Evolutionary conservation across 1,284 basidiomycete species (phyloP), one percentile per base, ranked within the genome.

Genomic region (Moniliella sp.): DNA sequence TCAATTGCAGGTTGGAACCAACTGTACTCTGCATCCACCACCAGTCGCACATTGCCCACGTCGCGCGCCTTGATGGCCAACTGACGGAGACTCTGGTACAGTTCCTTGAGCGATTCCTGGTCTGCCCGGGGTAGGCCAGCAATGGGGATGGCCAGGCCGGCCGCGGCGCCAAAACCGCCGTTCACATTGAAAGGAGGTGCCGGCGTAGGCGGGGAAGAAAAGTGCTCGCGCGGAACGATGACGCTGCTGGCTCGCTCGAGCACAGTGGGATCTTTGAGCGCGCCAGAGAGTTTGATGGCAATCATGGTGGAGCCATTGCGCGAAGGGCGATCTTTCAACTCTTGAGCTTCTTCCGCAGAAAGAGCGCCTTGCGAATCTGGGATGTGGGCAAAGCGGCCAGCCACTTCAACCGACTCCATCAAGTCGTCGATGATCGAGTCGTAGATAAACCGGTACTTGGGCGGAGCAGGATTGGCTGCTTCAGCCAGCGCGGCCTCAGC

Each of bases 401-500:
- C 83, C 78, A 14, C 70, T 61, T 2, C 78, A 67, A 36, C 75
- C 69, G 16, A 79, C 61, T 86, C 81, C 15, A 81, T 79, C 28
- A 74, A 78, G 62, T 86, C 86, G 19, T 71, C 75, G 43, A 91
- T 71, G 11, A 88, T 64, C n/a, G 70, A 67, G 4, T 80, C 83
- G 39, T 75, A 75, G 46, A 76, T 75, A 42, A 41, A 37, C 14
- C 37, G 28, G 13, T 47, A 44, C n/a, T n/a, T n/a, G n/a, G n/a
- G n/a, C n/a, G n/a, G n/a, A n/a, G n/a, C n/a, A n/a, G n/a, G n/a
- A n/a, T n/a, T n/a, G n/a, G n/a, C n/a, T n/a, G n/a, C n/a, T n/a
- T n/a, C n/a, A n/a, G n/a, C n/a, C n/a, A n/a, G n/a, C 86, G 65
- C 11, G 62, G 53, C 25, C 67, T 65, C 28, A 88, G 69, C 2